These are phyloP conservation scores for Alliaria petiolata DNA, from an alignment of 345 rosid species.

Conservation along the genomic window DNA sequence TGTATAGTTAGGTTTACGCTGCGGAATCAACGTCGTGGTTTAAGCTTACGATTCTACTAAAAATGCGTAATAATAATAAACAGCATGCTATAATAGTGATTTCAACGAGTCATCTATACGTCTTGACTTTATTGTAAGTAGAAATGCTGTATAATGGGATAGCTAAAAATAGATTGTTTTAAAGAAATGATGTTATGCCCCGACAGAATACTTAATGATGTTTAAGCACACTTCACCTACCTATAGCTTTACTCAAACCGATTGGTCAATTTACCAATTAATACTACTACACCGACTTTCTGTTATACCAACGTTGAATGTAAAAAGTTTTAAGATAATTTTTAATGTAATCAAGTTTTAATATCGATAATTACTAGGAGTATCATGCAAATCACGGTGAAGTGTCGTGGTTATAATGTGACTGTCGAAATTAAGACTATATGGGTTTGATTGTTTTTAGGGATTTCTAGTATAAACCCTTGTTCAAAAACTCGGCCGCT, in stretches of 20 bases:
- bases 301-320: neutral
- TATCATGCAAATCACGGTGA: too few relatives aligned
- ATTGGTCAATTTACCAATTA: slow-evolving; percentile 22
- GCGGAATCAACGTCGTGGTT: slow-evolving; percentile 28
- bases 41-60: slow-evolving; percentile 3
- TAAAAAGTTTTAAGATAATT: neutral
- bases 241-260: slow-evolving; percentile 7
- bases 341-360: neutral
- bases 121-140: slow-evolving; percentile 9
- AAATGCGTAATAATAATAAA: neutral
- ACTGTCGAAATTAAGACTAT: too few relatives aligned
- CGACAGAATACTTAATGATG: slow-evolving; percentile 35
- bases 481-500: too few relatives aligned
- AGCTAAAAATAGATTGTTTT: neutral
- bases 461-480: too few relatives aligned
- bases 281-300: neutral
- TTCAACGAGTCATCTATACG: slow-evolving; percentile 20
- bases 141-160: neutral
- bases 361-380: too few relatives aligned
- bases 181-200: neutral
- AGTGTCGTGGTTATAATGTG: too few relatives aligned
- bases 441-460: too few relatives aligned
- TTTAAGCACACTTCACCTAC: slow-evolving; percentile 32
- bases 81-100: slow-evolving; percentile 16
- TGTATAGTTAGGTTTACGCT: slow-evolving; percentile 5